These are phyloP conservation scores for Wallacemonas sp. DNA, from an alignment of 208 protist species.

Conservation along the genomic window DNA sequence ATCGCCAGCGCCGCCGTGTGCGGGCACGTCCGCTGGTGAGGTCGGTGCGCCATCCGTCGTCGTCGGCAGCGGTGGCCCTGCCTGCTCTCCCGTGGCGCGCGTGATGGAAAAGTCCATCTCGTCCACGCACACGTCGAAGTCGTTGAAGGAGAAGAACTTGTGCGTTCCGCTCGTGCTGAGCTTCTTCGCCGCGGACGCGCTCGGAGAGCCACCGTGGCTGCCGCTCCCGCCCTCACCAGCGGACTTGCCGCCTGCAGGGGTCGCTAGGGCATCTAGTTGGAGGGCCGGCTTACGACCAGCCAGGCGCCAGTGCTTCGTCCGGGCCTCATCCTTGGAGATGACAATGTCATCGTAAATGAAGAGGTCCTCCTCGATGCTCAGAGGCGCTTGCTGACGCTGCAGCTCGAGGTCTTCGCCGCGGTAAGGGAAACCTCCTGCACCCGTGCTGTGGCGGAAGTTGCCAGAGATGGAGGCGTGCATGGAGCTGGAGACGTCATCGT, in stretches of 20 bases:
- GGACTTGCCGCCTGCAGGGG: neutral
- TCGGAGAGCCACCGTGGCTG: constrained; percentile 2
- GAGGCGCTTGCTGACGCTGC: constrained; percentile 55
- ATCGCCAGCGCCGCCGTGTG: neutral
- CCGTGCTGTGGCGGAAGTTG: constrained; percentile 1
- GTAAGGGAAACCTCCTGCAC: constrained; percentile 4
- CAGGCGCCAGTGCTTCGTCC: constrained; percentile 71
- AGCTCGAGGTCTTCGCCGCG: constrained; percentile 67
- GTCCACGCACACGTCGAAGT: constrained; percentile 82
- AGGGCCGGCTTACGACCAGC: constrained; percentile 51
- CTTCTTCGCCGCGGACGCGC: neutral
- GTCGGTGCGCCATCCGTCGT: neutral
- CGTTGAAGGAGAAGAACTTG: constrained; percentile 76
- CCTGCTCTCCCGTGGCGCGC: constrained; percentile 7
- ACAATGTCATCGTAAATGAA: constrained; percentile 88
- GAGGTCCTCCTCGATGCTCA: constrained; percentile 66
- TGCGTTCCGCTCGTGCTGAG: constrained; percentile 16
- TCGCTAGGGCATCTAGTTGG: neutral
- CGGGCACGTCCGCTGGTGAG: neutral
- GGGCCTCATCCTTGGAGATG: constrained; percentile 72
- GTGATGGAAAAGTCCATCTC: constrained; percentile 64
- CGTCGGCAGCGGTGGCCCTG: neutral
- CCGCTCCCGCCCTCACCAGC: neutral
- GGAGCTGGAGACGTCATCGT: constrained; percentile 7
- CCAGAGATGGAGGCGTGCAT: constrained; percentile 16